Evolutionary conservation across 2,329 filamentous ascomycete genomes (phyloP).

Genomic region (Aspergillus terreus): DNA sequence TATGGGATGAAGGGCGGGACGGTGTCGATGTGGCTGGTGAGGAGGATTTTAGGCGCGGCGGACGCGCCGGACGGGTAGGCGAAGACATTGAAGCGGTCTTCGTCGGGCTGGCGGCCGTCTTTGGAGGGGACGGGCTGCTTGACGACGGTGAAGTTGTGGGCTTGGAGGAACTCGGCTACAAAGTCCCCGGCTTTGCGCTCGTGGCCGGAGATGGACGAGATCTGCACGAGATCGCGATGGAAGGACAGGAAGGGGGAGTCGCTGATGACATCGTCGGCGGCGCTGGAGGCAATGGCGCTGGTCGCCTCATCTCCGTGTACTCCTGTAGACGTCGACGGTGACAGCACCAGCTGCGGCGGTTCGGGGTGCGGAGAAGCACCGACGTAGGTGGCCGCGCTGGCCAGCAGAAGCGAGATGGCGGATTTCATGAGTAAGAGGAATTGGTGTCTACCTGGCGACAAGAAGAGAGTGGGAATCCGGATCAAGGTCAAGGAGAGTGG

Average conservation of each 20-base stretch:
- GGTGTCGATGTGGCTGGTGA: constrained; percentile 76
- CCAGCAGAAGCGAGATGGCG: constrained; percentile 13
- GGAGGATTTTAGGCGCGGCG: constrained; percentile 31
- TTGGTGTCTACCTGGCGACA: not conserved
- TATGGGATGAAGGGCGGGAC: constrained; percentile 51
- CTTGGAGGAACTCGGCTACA: constrained; percentile 63
- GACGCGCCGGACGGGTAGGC: constrained; percentile 48
- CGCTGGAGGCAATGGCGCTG: not conserved
- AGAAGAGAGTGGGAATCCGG: not conserved
- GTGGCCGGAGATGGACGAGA: constrained; percentile 66
- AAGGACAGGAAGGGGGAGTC: constrained; percentile 60
- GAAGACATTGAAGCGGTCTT: constrained; percentile 68
- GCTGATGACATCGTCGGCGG: constrained; percentile 36
- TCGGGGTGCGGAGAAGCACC: constrained; percentile 28
- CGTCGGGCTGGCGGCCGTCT: constrained; percentile 8
- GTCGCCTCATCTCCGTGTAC: not conserved
- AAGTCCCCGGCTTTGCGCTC: constrained; percentile 67
- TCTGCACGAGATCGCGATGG: constrained; percentile 71
- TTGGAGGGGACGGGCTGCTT: constrained; percentile 43
- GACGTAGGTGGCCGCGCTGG: constrained; percentile 14
- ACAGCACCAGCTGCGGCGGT: constrained; percentile 16
- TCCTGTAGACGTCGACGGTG: not conserved
- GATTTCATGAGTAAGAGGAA: constrained; percentile 7
- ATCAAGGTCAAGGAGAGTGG: not conserved
- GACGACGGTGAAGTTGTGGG: constrained; percentile 60